These are phyloP conservation scores for Ganoderma lucidum DNA, from an alignment of 1,284 basidiomycete genomes.

Conservation along the genomic window DNA sequence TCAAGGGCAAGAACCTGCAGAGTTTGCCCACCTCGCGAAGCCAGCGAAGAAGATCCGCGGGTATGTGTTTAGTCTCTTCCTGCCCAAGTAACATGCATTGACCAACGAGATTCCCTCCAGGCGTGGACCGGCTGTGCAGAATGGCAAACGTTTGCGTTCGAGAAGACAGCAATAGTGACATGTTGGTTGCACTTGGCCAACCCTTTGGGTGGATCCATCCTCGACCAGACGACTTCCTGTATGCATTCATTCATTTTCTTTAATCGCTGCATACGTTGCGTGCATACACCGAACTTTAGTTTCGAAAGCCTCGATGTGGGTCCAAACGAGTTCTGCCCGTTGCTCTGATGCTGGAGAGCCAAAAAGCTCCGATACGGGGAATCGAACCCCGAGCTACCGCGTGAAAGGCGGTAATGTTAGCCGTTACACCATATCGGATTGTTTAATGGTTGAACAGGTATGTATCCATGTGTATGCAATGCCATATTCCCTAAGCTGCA, in stretches of 20 bases:
- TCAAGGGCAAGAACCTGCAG: slow-evolving; percentile 57
- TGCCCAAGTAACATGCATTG: neutral
- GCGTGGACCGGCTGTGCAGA: slow-evolving; percentile 74
- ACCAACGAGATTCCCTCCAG: slow-evolving; percentile 39
- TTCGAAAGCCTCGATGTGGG: neutral
- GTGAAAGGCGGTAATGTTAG: slow-evolving; percentile 79
- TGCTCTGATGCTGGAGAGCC: neutral
- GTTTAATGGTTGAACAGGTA: neutral
- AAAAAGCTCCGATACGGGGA: slow-evolving; percentile 65
- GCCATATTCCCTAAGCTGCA: neutral
- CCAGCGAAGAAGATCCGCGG: slow-evolving; percentile 81
- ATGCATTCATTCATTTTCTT: slow-evolving; percentile 13
- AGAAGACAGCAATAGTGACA: slow-evolving; percentile 48
- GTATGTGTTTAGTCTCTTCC: slow-evolving; percentile 50
- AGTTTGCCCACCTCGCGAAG: slow-evolving; percentile 69
- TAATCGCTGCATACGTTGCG: neutral
- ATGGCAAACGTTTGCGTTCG: slow-evolving; percentile 78
- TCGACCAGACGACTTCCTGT: slow-evolving; percentile 1
- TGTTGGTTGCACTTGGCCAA: neutral
- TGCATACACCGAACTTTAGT: neutral
- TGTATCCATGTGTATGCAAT: neutral
- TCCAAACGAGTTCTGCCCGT: neutral
- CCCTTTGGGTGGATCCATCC: too few species aligned
- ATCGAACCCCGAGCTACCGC: slow-evolving; percentile 83
- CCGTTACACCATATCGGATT: slow-evolving; percentile 72